Evolutionary conservation across 345 rosid species (phyloP), one percentile per base, ranked within the genome.

Genomic region (Eucalyptus curtisii): DNA sequence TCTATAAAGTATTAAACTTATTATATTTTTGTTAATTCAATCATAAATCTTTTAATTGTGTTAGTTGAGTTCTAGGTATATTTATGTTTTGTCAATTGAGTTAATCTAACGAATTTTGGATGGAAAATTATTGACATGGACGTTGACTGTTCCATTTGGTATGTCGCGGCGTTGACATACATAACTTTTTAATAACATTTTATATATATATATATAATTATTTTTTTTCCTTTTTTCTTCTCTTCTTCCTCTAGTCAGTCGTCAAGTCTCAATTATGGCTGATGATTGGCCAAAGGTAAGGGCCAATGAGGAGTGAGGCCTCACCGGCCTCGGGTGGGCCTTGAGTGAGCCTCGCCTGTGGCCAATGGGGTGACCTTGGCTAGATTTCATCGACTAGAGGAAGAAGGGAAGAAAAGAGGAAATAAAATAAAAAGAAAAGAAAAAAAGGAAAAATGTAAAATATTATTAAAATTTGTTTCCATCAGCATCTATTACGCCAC

Each of bases 101-200:
- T 55, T 10, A 10, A 8, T 20, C 1, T 20, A 52, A 19, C 1
- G 2, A 52, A 7, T 20, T 52, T 52, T 52, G 57, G 25, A 55
- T 55, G 30, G 5, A 55, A 55, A 24, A 10, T 55, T 5, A 25
- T 2, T 55, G 3, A 55, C 6, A 55, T 4, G 13, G 13, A 55
- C 1, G 0, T 55, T 10, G 3, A 1, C 0, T 9, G 0, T 4
- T 55, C 0, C 12, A 55, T 8, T 9, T 24, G 1, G 0, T 13
- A 24, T 25, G 13, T 0, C 0, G 6, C 0, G 6, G 13, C 0
- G 1, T 1, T 55, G 12, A 55, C 13, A 24, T 55, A 25, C 6
- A 55, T 3, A 55, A 24, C 30, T 24, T 2, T 55, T 55, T 9
- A 20, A 52, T 24, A 55, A 10, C n/a, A n/a, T n/a, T n/a, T n/a